Conservation (phyloP, 495 filamentous ascomycete genomes). For the Penicillium cosmopolitanum region DNA sequence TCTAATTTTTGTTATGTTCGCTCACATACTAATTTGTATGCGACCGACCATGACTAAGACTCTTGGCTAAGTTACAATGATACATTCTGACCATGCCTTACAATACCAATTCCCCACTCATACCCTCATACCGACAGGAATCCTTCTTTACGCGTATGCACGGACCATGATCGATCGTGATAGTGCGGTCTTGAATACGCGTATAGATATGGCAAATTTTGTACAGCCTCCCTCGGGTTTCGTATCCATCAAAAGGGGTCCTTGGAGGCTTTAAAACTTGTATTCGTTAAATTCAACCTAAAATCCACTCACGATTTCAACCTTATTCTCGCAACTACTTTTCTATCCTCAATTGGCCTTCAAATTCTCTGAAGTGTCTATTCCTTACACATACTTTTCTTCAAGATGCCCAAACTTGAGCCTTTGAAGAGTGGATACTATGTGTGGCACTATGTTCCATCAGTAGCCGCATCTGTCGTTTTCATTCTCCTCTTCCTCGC, state of each 20-base stretch:
- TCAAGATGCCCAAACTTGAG: conserved; percentile 17
- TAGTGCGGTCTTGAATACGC: neutral
- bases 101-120: no score
- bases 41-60: no score
- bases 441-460: conserved; percentile 17
- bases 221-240: neutral
- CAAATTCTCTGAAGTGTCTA: neutral
- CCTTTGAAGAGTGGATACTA: conserved; percentile 18
- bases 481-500: conserved; percentile 44
- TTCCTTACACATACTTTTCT: neutral
- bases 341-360: no score
- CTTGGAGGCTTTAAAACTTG: neutral
- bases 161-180: neutral
- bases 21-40: no score
- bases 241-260: neutral
- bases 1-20: no score
- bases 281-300: neutral
- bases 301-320: no score
- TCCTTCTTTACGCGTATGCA: neutral
- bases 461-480: conserved; percentile 10
- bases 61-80: no score
- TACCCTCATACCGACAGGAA: no score
- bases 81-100: no score
- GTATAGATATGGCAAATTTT: neutral
- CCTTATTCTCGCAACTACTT: no score